Conservation (phyloP, 257 asterid genomes). For the Solanum corneliomulleri region DNA sequence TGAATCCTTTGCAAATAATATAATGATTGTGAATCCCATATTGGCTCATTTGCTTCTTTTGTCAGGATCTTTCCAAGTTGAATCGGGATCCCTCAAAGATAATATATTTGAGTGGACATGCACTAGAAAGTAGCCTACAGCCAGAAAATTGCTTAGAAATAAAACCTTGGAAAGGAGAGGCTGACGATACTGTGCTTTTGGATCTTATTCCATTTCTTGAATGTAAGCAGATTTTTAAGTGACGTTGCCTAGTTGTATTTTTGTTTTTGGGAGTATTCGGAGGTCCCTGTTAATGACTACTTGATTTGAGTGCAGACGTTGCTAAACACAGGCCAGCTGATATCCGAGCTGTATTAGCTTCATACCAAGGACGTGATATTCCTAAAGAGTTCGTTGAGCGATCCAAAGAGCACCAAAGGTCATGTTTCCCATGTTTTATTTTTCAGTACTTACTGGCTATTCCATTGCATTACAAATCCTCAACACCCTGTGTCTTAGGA, state of each 20-base stretch:
- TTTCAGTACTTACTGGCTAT: not conserved
- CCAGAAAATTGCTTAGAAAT: conserved; percentile 60
- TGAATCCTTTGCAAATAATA: not conserved
- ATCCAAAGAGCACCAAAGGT: conserved; percentile 77
- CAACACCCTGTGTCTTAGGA: not conserved
- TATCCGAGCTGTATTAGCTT: conserved; percentile 69
- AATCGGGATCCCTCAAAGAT: conserved; percentile 79
- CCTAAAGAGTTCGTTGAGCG: conserved; percentile 80
- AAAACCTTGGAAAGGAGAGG: conserved; percentile 74
- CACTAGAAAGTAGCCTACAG: conserved; percentile 74
- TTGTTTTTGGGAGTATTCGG: not conserved
- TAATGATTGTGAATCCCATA: not conserved
- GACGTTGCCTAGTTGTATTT: not conserved
- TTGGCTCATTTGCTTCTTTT: not conserved
- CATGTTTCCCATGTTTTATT: not conserved
- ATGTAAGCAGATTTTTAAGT: conserved; percentile 33
- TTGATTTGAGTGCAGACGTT: conserved; percentile 47
- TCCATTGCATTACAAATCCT: not conserved
- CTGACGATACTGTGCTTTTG: conserved; percentile 66
- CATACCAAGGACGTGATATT: conserved; percentile 78
- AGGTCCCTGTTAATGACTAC: not conserved
- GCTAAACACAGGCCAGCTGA: conserved; percentile 70
- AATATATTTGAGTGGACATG: conserved; percentile 69
- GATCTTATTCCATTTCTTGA: conserved; percentile 92
- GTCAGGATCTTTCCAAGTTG: conserved; percentile 78